Percentiles rank a stretch among this genome's conserved stretches.
Conservation (phyloP, 2,329 filamentous ascomycete genomes). For the Endoconidiophora laricicola region DNA sequence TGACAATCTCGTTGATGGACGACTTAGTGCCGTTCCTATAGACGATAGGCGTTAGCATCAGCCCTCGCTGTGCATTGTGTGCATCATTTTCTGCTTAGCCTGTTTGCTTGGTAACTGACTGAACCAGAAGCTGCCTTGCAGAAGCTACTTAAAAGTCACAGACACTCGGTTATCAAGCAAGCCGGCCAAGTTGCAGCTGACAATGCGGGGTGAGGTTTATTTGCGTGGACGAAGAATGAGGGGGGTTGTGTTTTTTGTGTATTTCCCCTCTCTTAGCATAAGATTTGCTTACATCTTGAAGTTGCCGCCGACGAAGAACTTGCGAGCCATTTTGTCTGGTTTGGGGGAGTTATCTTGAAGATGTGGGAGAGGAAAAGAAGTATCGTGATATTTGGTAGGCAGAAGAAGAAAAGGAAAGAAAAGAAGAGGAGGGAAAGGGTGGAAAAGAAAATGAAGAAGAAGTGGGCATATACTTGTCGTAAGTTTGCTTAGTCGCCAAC, state of each 20-base stretch:
- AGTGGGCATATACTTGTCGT: neutral
- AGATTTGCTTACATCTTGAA: slow-evolving; percentile 74
- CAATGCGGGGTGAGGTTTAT: too few species aligned
- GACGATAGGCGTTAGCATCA: neutral
- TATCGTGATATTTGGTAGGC: neutral
- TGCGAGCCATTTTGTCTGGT: slow-evolving; percentile 64
- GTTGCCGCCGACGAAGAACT: slow-evolving; percentile 97
- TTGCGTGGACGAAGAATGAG: neutral
- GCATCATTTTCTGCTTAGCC: neutral
- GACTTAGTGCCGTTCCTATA: slow-evolving; percentile 81
- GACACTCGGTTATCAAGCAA: too few species aligned
- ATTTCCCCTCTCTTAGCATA: neutral
- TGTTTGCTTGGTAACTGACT: too few species aligned
- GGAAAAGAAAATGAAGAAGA: slow-evolving; percentile 1
- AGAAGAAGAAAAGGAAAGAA: slow-evolving; percentile 3
- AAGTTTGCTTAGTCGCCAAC: too few species aligned
- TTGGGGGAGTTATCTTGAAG: slow-evolving; percentile 15
- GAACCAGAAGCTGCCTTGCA: too few species aligned
- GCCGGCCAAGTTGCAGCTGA: too few species aligned
- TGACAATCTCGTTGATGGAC: slow-evolving; percentile 80
- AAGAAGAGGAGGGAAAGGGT: neutral
- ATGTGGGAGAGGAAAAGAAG: neutral
- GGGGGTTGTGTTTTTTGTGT: neutral
- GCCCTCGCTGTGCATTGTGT: neutral
- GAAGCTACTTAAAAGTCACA: too few species aligned